These are phyloP conservation scores for Cyberlindnera xylosilytica DNA, from an alignment of 805 yeast genomes.

Conservation along the genomic window DNA sequence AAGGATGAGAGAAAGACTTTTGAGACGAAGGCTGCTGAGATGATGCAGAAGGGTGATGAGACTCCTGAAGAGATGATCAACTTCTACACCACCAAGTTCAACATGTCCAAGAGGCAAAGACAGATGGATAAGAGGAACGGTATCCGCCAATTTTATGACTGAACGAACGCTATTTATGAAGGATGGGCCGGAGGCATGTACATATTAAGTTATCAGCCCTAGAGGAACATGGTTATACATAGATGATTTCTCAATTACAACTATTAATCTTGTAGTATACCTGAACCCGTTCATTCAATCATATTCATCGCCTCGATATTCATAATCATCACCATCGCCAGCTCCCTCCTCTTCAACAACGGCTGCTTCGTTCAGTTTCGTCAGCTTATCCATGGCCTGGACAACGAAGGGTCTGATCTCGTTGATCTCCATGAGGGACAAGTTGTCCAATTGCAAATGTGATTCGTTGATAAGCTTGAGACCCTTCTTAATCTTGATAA, in stretches of 20 bases:
- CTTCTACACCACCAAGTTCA: slow-evolving; percentile 24
- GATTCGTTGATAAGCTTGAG: slow-evolving; percentile 73
- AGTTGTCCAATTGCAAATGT: slow-evolving; percentile 77
- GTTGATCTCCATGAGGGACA: slow-evolving; percentile 82
- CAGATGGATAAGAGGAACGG: slow-evolving; percentile 24
- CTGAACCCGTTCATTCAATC: background rate
- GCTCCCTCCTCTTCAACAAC: slow-evolving; percentile 13
- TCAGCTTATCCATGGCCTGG: slow-evolving; percentile 75
- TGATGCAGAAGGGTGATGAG: slow-evolving; percentile 13
- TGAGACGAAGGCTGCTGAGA: slow-evolving; percentile 13
- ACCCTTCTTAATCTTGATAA: slow-evolving; percentile 79
- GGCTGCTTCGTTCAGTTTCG: slow-evolving; percentile 45
- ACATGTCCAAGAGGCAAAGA: slow-evolving; percentile 25
- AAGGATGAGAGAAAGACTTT: slow-evolving; percentile 17
- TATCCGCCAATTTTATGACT: slow-evolving; percentile 9
- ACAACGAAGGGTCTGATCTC: slow-evolving; percentile 81
- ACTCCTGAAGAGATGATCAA: slow-evolving; percentile 25
- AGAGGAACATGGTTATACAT: background rate
- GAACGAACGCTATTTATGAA: background rate
- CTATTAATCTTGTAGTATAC: background rate
- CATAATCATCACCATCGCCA: slow-evolving; percentile 5
- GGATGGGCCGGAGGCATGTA: background rate
- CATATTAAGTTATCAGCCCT: background rate
- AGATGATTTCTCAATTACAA: background rate
- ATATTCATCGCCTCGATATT: background rate